Evolutionary conservation across 2,329 filamentous ascomycete species (phyloP).

Genomic region (Penicillium occitanis): DNA sequence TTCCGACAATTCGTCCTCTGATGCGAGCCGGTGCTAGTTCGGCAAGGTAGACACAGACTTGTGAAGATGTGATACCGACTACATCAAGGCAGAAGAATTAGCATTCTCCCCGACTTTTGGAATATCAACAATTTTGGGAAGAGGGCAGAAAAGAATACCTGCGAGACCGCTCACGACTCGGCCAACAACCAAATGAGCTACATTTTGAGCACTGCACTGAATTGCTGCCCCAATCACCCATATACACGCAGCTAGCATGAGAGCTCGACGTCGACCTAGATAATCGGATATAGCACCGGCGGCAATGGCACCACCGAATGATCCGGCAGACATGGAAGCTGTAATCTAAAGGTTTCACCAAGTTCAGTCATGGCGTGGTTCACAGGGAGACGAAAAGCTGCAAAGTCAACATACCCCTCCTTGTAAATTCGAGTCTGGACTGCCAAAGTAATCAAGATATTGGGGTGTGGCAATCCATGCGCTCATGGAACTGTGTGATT

Average conservation of each 20-base stretch:
- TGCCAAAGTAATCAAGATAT: conserved; percentile 58
- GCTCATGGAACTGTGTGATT: conserved; percentile 36
- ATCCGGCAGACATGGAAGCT: conserved; percentile 69
- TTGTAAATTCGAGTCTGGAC: conserved; percentile 41
- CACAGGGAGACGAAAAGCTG: background rate
- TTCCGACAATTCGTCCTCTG: conserved; percentile 45
- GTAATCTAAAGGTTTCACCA: conserved; percentile 55
- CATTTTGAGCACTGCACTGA: conserved; percentile 34
- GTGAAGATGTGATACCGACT: conserved; percentile 47
- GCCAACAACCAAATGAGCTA: conserved; percentile 47
- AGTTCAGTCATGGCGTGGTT: conserved; percentile 33
- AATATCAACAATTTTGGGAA: background rate
- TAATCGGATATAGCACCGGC: conserved; percentile 40
- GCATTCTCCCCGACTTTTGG: background rate
- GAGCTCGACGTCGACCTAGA: conserved; percentile 44
- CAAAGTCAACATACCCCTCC: conserved; percentile 31
- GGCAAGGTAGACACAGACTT: conserved; percentile 47
- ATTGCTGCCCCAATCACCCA: conserved; percentile 39
- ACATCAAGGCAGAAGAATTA: conserved; percentile 22
- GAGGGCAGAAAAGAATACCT: conserved; percentile 20
- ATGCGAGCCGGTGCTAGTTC: conserved; percentile 46
- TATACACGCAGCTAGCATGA: conserved; percentile 36
- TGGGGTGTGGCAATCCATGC: conserved; percentile 52
- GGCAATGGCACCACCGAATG: conserved; percentile 60
- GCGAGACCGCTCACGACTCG: conserved; percentile 47